Percentiles rank a stretch among this genome's conserved stretches.
Conservation (phyloP, 495 filamentous ascomycete species). For the Penicillium odoratum region DNA sequence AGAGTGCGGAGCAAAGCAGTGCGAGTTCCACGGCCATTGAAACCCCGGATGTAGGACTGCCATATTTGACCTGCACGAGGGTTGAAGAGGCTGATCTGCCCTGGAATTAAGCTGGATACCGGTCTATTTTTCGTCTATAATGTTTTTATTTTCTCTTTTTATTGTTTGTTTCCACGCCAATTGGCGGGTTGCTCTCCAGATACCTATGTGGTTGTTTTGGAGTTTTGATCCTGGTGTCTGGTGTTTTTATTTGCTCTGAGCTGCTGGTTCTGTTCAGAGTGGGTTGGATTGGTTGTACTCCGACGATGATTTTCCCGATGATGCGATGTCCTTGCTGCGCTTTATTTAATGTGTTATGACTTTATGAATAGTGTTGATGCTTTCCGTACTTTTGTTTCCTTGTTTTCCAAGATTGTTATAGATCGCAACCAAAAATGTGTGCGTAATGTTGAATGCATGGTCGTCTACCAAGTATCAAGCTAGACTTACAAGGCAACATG, state of each 20-base stretch:
- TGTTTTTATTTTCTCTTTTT: not conserved
- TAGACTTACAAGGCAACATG: not conserved
- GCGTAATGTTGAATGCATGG: not conserved
- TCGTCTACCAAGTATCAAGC: not conserved
- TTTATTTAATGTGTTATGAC: conserved; percentile 26
- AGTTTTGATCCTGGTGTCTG: conserved; percentile 1
- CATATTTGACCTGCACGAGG: conserved; percentile 78
- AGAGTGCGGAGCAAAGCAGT: conserved; percentile 27
- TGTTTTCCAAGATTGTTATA: not conserved
- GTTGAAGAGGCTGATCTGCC: conserved; percentile 76
- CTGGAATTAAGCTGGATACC: conserved; percentile 54
- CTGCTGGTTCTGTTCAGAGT: conserved; percentile 20
- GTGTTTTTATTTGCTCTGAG: not conserved
- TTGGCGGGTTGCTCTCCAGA: not conserved
- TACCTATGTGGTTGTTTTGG: not conserved
- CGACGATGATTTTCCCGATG: conserved; percentile 12
- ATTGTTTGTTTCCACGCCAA: not conserved
- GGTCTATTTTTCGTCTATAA: not conserved
- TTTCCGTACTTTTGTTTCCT: not conserved
- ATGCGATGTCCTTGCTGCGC: conserved; percentile 18
- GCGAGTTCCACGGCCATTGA: conserved; percentile 11
- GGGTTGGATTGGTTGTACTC: conserved; percentile 9
- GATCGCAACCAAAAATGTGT: not conserved
- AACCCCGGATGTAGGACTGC: conserved; percentile 39
- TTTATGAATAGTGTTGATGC: conserved; percentile 16